These are phyloP conservation scores for Lentithecium fluviatile DNA, from an alignment of 495 filamentous ascomycete species.

Conservation along the genomic window DNA sequence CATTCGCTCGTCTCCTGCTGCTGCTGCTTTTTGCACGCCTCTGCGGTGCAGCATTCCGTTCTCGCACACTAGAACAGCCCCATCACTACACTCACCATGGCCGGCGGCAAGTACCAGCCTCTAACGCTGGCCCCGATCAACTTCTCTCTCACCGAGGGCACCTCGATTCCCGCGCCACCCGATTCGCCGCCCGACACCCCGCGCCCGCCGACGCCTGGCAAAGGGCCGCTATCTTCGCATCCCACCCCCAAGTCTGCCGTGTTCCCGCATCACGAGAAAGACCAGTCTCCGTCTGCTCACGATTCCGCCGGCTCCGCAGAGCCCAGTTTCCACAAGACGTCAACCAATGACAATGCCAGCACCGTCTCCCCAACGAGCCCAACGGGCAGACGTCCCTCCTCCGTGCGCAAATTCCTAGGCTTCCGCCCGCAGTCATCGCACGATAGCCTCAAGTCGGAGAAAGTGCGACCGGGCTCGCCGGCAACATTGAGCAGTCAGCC, in stretches of 20 bases:
- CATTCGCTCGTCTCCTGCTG: background rate
- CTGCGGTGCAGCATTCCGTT: background rate
- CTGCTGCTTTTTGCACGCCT: slow-evolving; percentile 7
- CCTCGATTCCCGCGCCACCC: slow-evolving; percentile 42
- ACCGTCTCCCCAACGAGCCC: slow-evolving; percentile 32
- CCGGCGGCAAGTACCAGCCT: slow-evolving; percentile 33
- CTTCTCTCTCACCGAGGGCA: slow-evolving; percentile 44
- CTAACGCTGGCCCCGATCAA: slow-evolving; percentile 40
- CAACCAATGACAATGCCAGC: slow-evolving; percentile 25
- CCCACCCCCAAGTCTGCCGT: slow-evolving; percentile 34
- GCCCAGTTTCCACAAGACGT: slow-evolving; percentile 16
- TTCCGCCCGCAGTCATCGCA: slow-evolving; percentile 30
- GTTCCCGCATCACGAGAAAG: slow-evolving; percentile 10
- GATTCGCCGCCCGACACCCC: slow-evolving; percentile 38
- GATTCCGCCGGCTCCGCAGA: slow-evolving; percentile 18
- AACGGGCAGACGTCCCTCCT: slow-evolving; percentile 32
- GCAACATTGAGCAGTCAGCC: slow-evolving; percentile 22
- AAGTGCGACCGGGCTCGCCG: slow-evolving; percentile 28
- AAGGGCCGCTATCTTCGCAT: slow-evolving; percentile 45
- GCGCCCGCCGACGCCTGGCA: slow-evolving; percentile 43
- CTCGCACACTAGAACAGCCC: background rate
- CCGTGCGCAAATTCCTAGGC: slow-evolving; percentile 40
- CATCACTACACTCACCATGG: slow-evolving; percentile 10
- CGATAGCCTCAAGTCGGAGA: slow-evolving; percentile 28
- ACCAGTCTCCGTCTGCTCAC: slow-evolving; percentile 14